Base-by-base conservation (phyloP, 176 grass and related monocot species). In the Typha latifolia region DNA sequence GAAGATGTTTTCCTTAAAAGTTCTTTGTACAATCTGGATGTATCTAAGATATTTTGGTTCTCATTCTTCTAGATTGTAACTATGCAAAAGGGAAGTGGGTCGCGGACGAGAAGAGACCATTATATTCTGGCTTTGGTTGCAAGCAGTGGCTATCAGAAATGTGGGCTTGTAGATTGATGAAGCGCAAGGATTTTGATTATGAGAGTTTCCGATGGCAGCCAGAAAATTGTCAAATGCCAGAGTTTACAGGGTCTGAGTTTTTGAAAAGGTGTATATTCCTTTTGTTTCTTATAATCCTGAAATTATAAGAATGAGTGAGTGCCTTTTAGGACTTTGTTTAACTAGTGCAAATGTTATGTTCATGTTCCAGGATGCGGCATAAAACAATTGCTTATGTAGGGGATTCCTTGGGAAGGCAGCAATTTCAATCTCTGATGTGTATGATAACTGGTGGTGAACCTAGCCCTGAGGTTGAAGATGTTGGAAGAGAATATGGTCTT, bases 371-470 rank as follows among this genome's bases (percentile, higher is more conserved):
- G 79, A 81, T 99, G 94, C 75, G 62, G 26, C 68, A 99, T 61
- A 92, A 79, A 69, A 93, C 94, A 31, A 83, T 99, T 84, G 94
- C 94, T 73, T 87, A 90, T 71, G 81, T 99, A 22, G 94, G 94
- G 32, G 94, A 99, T 84, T 99, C 94, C 52, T 87, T 99, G 21
- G 94, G 94, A 13, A 91, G 89, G 67, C 89, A 99, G 69, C 94
- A 99, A 69, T 99, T 99, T 80, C 94, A 99, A 52, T 99, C 94
- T 61, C 78, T 99, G 21, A 90, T 99, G 78, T 99, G 89, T 81
- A 93, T 99, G 80, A 80, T 81, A 57, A 81, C 83, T 19, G 83
- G 89, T 77, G 94, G 94, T 59, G 75, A 81, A 87, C 66, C 77
- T 62, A 86, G 67, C 66, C 73, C 73, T 22, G 74, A 80, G 19